A percentile compares a stretch with the other conserved stretches of the same genome.
These are phyloP conservation scores for Schwanniomyces etchellsii DNA, from an alignment of 1,139 yeast genomes.

Conservation along the genomic window DNA sequence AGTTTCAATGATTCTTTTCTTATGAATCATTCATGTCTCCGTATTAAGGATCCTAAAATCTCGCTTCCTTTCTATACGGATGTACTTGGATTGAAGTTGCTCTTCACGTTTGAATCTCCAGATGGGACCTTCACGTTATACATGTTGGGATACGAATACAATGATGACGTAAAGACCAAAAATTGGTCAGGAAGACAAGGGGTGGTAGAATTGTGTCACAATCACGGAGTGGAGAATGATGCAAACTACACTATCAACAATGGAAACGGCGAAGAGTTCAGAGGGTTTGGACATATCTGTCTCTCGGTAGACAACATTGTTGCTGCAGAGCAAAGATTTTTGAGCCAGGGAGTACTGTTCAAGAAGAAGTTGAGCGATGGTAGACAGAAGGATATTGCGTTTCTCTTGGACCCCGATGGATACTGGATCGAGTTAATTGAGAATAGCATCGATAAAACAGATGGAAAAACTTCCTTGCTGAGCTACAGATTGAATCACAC, in stretches of 20 bases:
- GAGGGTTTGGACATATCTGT: slow-evolving; percentile 95
- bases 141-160: slow-evolving; percentile 59
- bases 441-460: slow-evolving; percentile 42
- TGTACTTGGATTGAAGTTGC: slow-evolving; percentile 67
- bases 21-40: slow-evolving; percentile 70
- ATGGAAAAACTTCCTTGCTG: slow-evolving; percentile 29
- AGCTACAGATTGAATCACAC: slow-evolving; percentile 77
- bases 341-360: slow-evolving; percentile 61
- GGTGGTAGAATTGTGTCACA: slow-evolving; percentile 77
- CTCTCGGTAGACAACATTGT: slow-evolving; percentile 77
- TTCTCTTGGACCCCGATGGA: slow-evolving; percentile 91
- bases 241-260: slow-evolving; percentile 55
- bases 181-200: slow-evolving; percentile 68
- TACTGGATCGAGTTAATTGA: slow-evolving; percentile 93
- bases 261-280: slow-evolving; percentile 78
- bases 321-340: slow-evolving; percentile 51
- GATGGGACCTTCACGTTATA: slow-evolving; percentile 59
- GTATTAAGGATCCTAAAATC: slow-evolving; percentile 75
- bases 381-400: slow-evolving; percentile 87
- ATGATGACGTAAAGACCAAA: slow-evolving; percentile 23
- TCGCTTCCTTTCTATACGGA: slow-evolving; percentile 70
- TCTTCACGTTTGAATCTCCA: slow-evolving; percentile 49
- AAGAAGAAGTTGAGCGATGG: slow-evolving; percentile 85
- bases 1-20: slow-evolving; percentile 30
- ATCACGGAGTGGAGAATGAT: slow-evolving; percentile 68